Conservation (phyloP, 345 rosid genomes). For the Sonneratia caseolaris region DNA sequence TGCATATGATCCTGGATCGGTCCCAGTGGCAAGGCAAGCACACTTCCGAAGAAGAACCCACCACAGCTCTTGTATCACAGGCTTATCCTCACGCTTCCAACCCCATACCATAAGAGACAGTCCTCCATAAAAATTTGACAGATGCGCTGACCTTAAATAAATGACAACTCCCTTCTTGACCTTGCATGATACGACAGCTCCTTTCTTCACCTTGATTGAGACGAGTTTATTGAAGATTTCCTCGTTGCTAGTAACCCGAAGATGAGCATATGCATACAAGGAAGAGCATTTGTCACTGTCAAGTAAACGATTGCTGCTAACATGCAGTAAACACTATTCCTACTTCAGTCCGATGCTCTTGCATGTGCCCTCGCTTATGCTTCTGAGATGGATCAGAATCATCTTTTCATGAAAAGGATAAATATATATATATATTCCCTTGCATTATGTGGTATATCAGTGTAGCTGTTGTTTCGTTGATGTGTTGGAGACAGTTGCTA, state of each 20-base stretch:
- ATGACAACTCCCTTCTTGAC: slow-evolving; percentile 38
- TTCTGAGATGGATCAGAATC: no score
- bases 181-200: no score
- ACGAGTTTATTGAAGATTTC: slow-evolving; percentile 43
- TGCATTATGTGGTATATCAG: no score
- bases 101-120: slow-evolving; percentile 46
- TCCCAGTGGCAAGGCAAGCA: slow-evolving; percentile 60
- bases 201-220: slow-evolving; percentile 37
- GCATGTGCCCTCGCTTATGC: no score
- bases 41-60: slow-evolving; percentile 56
- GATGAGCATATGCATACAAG: slow-evolving; percentile 5
- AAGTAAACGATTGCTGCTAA: no score
- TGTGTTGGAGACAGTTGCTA: no score
- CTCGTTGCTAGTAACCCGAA: slow-evolving; percentile 52
- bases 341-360: no score
- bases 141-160: slow-evolving; percentile 47
- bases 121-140: slow-evolving; percentile 50
- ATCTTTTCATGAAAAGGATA: no score
- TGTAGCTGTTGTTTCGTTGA: no score
- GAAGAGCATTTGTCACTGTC: background rate
- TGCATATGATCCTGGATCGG: slow-evolving; percentile 66
- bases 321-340: no score
- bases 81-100: slow-evolving; percentile 32
- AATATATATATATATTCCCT: no score
- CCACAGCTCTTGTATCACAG: slow-evolving; percentile 57